Percentiles rank a stretch among this genome's conserved stretches.
phyloP scores from a whole-genome alignment of 805 yeast species.

The Nakazawaea ishiwadae region DNA sequence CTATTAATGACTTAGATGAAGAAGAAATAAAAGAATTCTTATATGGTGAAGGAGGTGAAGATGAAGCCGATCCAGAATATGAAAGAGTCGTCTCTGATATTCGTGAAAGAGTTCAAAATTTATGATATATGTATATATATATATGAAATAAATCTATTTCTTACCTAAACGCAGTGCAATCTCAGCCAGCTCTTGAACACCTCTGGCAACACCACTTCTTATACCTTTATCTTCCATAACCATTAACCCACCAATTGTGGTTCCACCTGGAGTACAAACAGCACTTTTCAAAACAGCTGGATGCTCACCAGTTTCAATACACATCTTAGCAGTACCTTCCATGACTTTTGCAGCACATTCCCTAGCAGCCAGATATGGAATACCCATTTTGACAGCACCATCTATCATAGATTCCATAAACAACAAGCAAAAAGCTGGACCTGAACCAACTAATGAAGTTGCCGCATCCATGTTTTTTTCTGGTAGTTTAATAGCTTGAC shows the following conservation, averaged over 20 bases:
- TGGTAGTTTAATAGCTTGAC: slow-evolving; percentile 62
- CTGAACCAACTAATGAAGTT: slow-evolving; percentile 92
- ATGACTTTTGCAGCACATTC: slow-evolving; percentile 89
- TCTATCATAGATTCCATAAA: slow-evolving; percentile 91
- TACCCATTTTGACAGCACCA: slow-evolving; percentile 92
- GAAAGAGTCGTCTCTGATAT: slow-evolving; percentile 25
- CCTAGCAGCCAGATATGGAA: slow-evolving; percentile 78
- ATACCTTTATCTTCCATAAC: slow-evolving; percentile 90
- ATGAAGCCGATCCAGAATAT: slow-evolving; percentile 24
- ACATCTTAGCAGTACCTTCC: slow-evolving; percentile 94
- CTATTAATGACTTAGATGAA: slow-evolving; percentile 13
- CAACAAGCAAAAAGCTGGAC: slow-evolving; percentile 88
- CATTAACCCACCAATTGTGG: slow-evolving; percentile 92
- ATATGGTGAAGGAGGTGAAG: slow-evolving; percentile 12
- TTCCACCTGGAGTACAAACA: slow-evolving; percentile 97
- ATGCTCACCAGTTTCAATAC: slow-evolving; percentile 71
- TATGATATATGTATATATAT: no score
- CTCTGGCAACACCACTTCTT: slow-evolving; percentile 81
- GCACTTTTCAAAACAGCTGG: slow-evolving; percentile 85
- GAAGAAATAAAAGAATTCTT: background rate
- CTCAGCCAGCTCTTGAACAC: slow-evolving; percentile 87
- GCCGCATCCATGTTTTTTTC: slow-evolving; percentile 97
- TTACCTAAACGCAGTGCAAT: slow-evolving; percentile 61
- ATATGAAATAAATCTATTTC: slow-evolving; percentile 24
- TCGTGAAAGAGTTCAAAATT: slow-evolving; percentile 10